phyloP scores from a whole-genome alignment of 106 monocot species.

The Platanthera guangdongensis region DNA sequence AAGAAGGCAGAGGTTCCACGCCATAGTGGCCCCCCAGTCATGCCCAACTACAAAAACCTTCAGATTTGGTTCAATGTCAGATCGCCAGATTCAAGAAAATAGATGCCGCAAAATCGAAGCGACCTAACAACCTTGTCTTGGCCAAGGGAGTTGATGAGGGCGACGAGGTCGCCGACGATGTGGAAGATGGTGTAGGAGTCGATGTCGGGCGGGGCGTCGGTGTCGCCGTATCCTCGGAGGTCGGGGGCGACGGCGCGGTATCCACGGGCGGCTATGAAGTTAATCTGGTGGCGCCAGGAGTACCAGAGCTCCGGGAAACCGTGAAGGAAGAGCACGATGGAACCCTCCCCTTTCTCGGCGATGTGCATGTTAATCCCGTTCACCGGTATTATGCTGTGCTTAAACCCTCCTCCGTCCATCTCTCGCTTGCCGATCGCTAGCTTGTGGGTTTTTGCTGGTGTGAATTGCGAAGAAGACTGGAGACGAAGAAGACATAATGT shows the following conservation, averaged over 20 bases:
- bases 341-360: conserved; percentile 48
- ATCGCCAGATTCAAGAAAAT: too few species aligned
- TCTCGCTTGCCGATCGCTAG: not conserved
- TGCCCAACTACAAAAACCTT: conserved; percentile 22
- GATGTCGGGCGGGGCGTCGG: conserved; percentile 20
- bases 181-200: conserved; percentile 30
- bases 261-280: conserved; percentile 27
- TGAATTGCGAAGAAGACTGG: too few species aligned
- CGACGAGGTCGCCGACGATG: conserved; percentile 41
- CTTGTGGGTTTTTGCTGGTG: too few species aligned
- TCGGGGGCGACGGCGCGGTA: conserved; percentile 46
- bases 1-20: conserved; percentile 18
- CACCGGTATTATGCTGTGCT: conserved; percentile 25
- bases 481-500: too few species aligned
- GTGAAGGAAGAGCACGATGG: conserved; percentile 38
- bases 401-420: conserved; percentile 13
- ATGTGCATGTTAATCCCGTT: conserved; percentile 50
- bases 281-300: conserved; percentile 56
- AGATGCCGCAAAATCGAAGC: too few species aligned
- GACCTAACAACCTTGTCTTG: conserved; percentile 22
- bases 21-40: conserved; percentile 17
- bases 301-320: conserved; percentile 15
- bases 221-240: conserved; percentile 46
- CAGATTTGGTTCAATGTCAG: not conserved
- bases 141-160: conserved; percentile 29